Conservation (phyloP, 2,329 filamentous ascomycete species). For the Akanthomyces lecanii region DNA sequence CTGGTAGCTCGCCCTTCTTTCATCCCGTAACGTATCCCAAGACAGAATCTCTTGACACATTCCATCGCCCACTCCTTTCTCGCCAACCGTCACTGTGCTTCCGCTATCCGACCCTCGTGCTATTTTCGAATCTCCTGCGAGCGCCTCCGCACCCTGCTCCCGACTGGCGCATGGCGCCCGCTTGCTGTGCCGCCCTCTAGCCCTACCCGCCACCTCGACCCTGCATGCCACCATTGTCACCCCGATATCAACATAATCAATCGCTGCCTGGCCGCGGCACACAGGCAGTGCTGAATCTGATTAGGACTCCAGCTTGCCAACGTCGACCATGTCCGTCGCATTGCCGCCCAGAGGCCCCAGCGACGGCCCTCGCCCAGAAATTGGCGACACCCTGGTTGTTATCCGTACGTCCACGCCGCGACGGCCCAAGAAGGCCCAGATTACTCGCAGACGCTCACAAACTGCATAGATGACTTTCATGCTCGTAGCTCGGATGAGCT, state of each 20-base stretch:
- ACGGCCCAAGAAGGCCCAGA: background rate
- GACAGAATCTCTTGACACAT: constrained; percentile 1
- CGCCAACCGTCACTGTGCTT: background rate
- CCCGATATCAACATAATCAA: constrained; percentile 5
- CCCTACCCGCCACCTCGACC: constrained; percentile 2
- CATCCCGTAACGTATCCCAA: background rate
- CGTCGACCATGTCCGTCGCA: constrained; percentile 19
- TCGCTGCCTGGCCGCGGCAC: constrained; percentile 13
- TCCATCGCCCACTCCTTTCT: constrained; percentile 4
- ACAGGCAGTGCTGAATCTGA: constrained; percentile 1
- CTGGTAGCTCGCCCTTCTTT: constrained; percentile 1
- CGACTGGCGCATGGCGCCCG: constrained; percentile 13
- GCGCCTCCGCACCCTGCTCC: background rate
- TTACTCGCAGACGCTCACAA: background rate
- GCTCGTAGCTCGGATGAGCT: constrained; percentile 92
- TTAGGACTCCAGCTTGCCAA: background rate
- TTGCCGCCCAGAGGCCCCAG: constrained; percentile 42
- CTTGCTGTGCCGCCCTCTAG: background rate
- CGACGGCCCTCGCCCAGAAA: constrained; percentile 48
- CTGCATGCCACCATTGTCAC: constrained; percentile 12
- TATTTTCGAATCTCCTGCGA: background rate
- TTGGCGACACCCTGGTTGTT: constrained; percentile 65
- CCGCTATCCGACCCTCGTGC: background rate
- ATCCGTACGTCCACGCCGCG: constrained; percentile 55
- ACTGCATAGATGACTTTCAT: constrained; percentile 73